These are phyloP conservation scores for Wallacemonas rigidus DNA, from an alignment of 208 protist genomes.

Conservation along the genomic window DNA sequence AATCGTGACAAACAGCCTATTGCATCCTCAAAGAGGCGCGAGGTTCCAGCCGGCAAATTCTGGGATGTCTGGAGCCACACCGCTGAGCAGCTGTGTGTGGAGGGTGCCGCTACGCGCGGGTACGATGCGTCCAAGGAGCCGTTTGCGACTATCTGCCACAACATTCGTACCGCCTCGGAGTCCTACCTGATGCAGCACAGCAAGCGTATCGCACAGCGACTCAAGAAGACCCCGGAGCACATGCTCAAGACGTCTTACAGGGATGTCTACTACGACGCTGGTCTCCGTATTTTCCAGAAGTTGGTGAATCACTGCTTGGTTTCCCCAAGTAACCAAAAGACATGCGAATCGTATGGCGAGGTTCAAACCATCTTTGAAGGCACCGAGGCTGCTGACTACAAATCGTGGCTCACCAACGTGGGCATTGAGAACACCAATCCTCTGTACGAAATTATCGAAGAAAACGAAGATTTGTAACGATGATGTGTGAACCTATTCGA, in stretches of 20 bases:
- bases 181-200: constrained; percentile 86
- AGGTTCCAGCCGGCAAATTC: constrained; percentile 64
- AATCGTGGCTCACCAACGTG: constrained; percentile 82
- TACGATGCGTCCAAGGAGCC: constrained; percentile 43
- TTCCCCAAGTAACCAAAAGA: constrained; percentile 47
- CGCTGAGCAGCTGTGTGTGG: constrained; percentile 49
- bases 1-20: constrained; percentile 68
- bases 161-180: constrained; percentile 56
- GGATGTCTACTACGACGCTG: constrained; percentile 82
- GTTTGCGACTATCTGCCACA: constrained; percentile 51
- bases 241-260: constrained; percentile 88
- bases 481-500: background rate
- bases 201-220: constrained; percentile 60
- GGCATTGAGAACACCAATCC: constrained; percentile 93
- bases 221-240: constrained; percentile 71
- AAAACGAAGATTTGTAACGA: constrained; percentile 61
- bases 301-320: constrained; percentile 70
- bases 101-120: constrained; percentile 44
- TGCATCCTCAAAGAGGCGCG: constrained; percentile 52
- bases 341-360: constrained; percentile 50
- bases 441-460: constrained; percentile 86
- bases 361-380: constrained; percentile 54
- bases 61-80: constrained; percentile 80
- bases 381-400: constrained; percentile 47
- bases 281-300: constrained; percentile 47